phyloP scores from a whole-genome alignment of 306 rosid genomes.

The Vachellia collinsii region DNA sequence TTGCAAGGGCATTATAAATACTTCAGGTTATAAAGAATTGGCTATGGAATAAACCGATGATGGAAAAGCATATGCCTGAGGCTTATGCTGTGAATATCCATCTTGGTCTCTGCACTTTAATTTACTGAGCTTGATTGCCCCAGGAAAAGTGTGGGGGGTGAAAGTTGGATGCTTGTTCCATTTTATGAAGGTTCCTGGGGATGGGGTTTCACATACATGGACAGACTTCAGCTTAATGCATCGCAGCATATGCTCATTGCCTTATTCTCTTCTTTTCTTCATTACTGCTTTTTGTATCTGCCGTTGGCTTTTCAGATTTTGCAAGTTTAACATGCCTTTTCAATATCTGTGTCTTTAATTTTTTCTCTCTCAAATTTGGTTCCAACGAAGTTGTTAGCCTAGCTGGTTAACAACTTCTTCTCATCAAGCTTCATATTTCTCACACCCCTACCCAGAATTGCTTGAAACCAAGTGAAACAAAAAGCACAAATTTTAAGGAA shows the following conservation, averaged over 20 bases:
- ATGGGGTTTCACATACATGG: background rate
- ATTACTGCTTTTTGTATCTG: background rate
- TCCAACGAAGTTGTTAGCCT: conserved; percentile 21
- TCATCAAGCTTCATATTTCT: background rate
- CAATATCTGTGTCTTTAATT: background rate
- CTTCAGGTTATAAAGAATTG: conserved; percentile 21
- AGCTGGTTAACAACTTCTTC: background rate
- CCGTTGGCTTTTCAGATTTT: conserved; percentile 23
- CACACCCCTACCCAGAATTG: background rate
- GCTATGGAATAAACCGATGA: conserved; percentile 49
- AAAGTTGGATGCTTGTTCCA: conserved; percentile 50
- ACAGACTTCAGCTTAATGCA: too few relatives aligned
- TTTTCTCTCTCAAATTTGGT: background rate
- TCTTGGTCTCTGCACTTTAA: background rate
- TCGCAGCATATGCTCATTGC: conserved; percentile 37
- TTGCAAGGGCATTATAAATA: conserved; percentile 35
- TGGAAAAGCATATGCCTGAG: conserved; percentile 51
- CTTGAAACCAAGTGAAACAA: too few relatives aligned
- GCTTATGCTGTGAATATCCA: conserved; percentile 24
- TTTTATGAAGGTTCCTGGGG: conserved; percentile 30
- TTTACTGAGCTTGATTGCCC: background rate
- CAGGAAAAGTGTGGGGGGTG: conserved; percentile 3
- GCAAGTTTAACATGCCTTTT: background rate
- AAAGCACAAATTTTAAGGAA: too few relatives aligned
- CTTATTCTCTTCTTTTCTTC: conserved; percentile 32